Percentiles rank a stretch among this genome's conserved stretches.
Conservation (phyloP, 2,329 filamentous ascomycete species). For the Monilinia fructicola region DNA sequence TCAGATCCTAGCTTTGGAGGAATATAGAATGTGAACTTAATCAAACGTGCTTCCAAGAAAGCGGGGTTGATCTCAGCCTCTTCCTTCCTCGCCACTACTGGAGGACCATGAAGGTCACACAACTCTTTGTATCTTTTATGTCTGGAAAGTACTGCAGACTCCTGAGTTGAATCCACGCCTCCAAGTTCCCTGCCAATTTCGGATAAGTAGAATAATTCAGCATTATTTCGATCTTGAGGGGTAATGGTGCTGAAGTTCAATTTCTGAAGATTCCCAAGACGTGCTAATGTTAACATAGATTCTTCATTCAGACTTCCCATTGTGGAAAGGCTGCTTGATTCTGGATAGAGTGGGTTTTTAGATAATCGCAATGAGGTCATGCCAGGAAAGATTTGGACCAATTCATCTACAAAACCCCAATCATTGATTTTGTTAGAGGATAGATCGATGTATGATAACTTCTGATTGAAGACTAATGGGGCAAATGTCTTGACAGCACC, state of each 20-base stretch:
- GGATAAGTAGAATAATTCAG: conserved; percentile 90
- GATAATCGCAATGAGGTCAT: conserved; percentile 74
- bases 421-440: conserved; percentile 68
- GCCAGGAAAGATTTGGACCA: conserved; percentile 68
- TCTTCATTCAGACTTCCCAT: conserved; percentile 68
- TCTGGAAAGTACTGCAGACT: conserved; percentile 54
- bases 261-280: conserved; percentile 63
- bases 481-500: background rate
- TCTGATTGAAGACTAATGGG: conserved; percentile 29
- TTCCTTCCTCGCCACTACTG: conserved; percentile 54
- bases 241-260: conserved; percentile 76
- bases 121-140: conserved; percentile 75
- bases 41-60: conserved; percentile 77
- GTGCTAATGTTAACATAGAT: conserved; percentile 83
- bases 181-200: conserved; percentile 76
- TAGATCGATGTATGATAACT: conserved; percentile 61
- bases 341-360: conserved; percentile 76
- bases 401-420: conserved; percentile 72
- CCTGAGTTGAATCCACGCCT: conserved; percentile 52
- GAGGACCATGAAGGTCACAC: conserved; percentile 73
- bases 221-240: conserved; percentile 74
- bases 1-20: conserved; percentile 27
- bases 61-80: conserved; percentile 64
- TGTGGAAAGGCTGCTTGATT: conserved; percentile 43
- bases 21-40: conserved; percentile 59